A percentile compares a stretch with the other conserved stretches of the same genome.
These are phyloP conservation scores for Pseudozyma sp. DNA, from an alignment of 1,284 basidiomycete genomes.

Conservation along the genomic window DNA sequence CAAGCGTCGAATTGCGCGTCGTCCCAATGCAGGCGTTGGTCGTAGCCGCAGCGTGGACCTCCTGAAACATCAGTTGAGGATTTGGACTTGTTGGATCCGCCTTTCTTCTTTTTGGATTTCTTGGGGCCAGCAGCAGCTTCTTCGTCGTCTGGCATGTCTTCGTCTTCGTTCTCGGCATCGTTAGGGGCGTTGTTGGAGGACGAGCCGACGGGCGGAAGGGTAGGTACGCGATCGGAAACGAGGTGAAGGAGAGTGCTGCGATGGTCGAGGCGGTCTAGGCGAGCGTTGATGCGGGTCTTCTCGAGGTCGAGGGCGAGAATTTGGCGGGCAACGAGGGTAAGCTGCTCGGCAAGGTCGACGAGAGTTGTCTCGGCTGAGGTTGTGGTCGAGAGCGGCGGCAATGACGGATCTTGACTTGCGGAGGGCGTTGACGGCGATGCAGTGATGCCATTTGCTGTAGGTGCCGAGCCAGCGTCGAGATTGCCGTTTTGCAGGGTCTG, in stretches of 20 bases:
- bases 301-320: slow-evolving; percentile 22
- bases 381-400: neutral
- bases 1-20: slow-evolving; percentile 31
- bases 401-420: neutral
- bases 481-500: neutral
- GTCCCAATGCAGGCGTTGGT: slow-evolving; percentile 45
- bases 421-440: neutral
- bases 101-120: slow-evolving; percentile 24
- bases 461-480: no score
- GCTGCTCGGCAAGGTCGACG: slow-evolving; percentile 17
- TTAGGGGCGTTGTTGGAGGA: neutral
- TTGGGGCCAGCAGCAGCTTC: neutral
- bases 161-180: slow-evolving; percentile 9
- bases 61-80: slow-evolving; percentile 6
- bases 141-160: slow-evolving; percentile 19
- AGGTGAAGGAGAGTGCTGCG: slow-evolving; percentile 42
- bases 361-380: slow-evolving; percentile 15
- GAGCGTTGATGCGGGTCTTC: slow-evolving; percentile 29
- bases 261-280: slow-evolving; percentile 35
- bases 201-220: slow-evolving; percentile 27
- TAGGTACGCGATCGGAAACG: slow-evolving; percentile 39
- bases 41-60: slow-evolving; percentile 51
- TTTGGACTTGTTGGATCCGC: slow-evolving; percentile 19
- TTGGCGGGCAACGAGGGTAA: slow-evolving; percentile 13
- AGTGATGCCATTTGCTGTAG: neutral